Percentiles rank a stretch among this genome's conserved stretches.
phyloP scores from a whole-genome alignment of 345 rosid genomes.

The Reutealis trisperma region DNA sequence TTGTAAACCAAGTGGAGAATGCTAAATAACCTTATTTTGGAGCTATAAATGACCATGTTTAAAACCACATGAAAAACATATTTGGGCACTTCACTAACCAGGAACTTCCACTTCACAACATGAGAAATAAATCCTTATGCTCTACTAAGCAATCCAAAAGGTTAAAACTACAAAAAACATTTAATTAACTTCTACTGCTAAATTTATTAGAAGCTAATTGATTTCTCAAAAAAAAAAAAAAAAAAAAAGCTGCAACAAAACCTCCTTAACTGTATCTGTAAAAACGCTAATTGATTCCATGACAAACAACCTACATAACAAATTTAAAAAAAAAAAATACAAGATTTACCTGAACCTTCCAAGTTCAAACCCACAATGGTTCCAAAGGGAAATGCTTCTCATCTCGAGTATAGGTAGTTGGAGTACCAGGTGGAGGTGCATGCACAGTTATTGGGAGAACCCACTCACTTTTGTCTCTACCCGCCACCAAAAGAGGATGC shows the following conservation, averaged over 20 bases:
- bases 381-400: conserved; percentile 67
- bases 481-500: conserved; percentile 82
- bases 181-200: not conserved
- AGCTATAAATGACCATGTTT: not conserved
- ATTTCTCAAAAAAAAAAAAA: not conserved
- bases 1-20: not conserved
- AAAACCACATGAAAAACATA: not conserved
- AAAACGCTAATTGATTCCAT: not conserved
- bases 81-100: too few species aligned
- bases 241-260: not conserved
- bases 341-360: conserved; percentile 31
- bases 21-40: not conserved
- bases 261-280: too few species aligned
- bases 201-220: not conserved
- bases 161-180: too few species aligned
- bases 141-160: not conserved
- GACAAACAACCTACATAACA: not conserved
- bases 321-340: not conserved
- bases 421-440: conserved; percentile 72
- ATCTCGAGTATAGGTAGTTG: conserved; percentile 49
- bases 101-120: not conserved
- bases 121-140: not conserved
- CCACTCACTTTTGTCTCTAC: conserved; percentile 90
- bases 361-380: conserved; percentile 68
- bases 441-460: conserved; percentile 89